Conservation (phyloP, 768 basidiomycete species). For the Lactarius pseudohatsudake region DNA sequence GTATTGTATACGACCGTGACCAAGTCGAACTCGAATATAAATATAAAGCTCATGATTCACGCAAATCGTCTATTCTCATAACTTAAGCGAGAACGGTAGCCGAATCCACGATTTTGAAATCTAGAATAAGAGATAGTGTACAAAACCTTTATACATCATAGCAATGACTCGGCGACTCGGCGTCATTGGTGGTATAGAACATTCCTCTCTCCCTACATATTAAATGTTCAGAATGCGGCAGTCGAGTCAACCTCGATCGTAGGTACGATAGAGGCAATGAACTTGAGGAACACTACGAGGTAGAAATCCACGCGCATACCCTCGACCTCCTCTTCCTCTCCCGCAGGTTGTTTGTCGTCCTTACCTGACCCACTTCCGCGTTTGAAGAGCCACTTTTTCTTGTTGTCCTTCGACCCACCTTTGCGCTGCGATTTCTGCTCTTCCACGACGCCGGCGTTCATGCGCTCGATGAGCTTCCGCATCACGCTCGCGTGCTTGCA, state of each 20-base stretch:
- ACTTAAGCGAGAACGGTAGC: not conserved
- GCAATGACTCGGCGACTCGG: conserved; percentile 7
- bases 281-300: conserved; percentile 97
- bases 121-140: conserved; percentile 25
- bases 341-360: conserved; percentile 47
- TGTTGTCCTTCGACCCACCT: conserved; percentile 45
- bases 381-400: conserved; percentile 82
- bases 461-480: conserved; percentile 99
- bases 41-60: not conserved
- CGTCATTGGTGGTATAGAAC: conserved; percentile 23
- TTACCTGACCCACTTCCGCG: conserved; percentile 60
- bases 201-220: conserved; percentile 12
- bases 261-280: conserved; percentile 97
- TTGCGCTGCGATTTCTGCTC: conserved; percentile 75
- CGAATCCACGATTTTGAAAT: conserved; percentile 9
- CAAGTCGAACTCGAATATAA: too few relatives aligned
- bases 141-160: conserved; percentile 24
- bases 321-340: conserved; percentile 73
- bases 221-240: conserved; percentile 43
- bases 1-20: not conserved
- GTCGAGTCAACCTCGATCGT: conserved; percentile 98
- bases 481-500: conserved; percentile 99
- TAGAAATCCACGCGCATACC: conserved; percentile 98
- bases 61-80: not conserved
- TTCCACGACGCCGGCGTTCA: conserved; percentile 87